Base-by-base conservation (phyloP, 2,329 filamentous ascomycete species). In the Septoria petroselini region DNA sequence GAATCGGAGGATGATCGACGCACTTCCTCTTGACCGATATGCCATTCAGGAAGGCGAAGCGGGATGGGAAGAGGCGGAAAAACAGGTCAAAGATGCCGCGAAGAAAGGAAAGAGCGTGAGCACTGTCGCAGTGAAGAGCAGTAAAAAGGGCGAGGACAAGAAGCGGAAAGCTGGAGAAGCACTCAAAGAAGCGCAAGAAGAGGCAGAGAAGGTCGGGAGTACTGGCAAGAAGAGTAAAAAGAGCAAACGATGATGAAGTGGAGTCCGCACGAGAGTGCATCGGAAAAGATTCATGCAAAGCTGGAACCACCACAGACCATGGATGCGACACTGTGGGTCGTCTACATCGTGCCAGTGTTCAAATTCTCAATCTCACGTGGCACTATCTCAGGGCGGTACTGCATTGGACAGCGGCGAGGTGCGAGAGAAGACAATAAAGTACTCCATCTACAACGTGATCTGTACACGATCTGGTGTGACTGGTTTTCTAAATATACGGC, bases 1-100 rank as follows among this genome's bases (percentile, higher is more conserved):
- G 71, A 88, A 95, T 70, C 83, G 86, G 62, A 87, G 88, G 59
- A 75, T 97, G 58, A 95, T 97, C 63, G 88, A 96, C 73, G 86
- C 90, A 55, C 74, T 97, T 54, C 91, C 91, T 37, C 76, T 97
- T 44, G 89, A 95, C 63, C 84, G 87, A 82, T 91, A 78, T 79
- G 84, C 72, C 49, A 73, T 73, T 44, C 71, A 73, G 29, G 72
- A 78, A 43, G 76, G 72, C 30, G 68, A 70, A 34, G 68, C 69
- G 4, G 68, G 69, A n/a, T 83, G 80, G 79, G 73, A 76, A 53
- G 76, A 80, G 14, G 80, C 80, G 3, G 91, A 96, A 71, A 85
- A 86, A 65, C 84, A 90, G 63, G 83, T 95, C 25, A 70, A 76
- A 53, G 63, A 54, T 60, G 66, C 53, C 2, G 51, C 79, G 68